These are phyloP conservation scores for Hippophae tibetana DNA, from an alignment of 306 rosid genomes.

Conservation along the genomic window DNA sequence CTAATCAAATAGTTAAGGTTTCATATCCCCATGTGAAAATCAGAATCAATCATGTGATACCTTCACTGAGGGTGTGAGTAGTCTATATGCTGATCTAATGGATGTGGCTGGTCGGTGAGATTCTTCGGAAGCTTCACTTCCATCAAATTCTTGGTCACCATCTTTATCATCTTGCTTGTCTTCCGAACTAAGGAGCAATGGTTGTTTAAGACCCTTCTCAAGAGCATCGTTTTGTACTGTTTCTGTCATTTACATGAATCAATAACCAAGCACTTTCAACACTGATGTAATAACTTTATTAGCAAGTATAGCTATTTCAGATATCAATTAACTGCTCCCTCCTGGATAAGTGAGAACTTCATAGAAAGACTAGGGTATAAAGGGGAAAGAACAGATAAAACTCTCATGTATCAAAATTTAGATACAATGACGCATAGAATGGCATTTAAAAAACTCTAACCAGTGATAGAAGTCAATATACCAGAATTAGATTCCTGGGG, in stretches of 20 bases:
- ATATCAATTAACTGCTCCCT: too few species aligned
- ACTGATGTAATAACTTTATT: neutral
- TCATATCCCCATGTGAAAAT: conserved; percentile 8
- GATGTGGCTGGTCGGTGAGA: conserved; percentile 76
- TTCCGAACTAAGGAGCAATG: conserved; percentile 57
- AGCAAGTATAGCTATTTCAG: neutral
- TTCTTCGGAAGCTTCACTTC: conserved; percentile 73
- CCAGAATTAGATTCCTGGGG: conserved; percentile 49
- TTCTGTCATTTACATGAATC: conserved; percentile 15
- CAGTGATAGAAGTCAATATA: conserved; percentile 26
- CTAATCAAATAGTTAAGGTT: conserved; percentile 1
- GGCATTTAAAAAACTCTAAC: neutral
- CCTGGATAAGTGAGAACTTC: too few species aligned
- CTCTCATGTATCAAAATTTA: too few species aligned
- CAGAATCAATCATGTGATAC: conserved; percentile 28
- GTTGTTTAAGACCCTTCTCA: conserved; percentile 66
- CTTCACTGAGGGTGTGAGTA: conserved; percentile 97
- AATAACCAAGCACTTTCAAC: neutral
- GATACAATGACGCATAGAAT: neutral
- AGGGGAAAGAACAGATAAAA: too few species aligned
- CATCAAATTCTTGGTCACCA: conserved; percentile 70
- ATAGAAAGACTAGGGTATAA: too few species aligned
- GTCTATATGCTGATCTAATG: conserved; percentile 64
- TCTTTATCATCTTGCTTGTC: conserved; percentile 51
- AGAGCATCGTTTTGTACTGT: conserved; percentile 36